Base-by-base conservation (phyloP, 208 protist species). In the Trypanosoma cruzi region DNA sequence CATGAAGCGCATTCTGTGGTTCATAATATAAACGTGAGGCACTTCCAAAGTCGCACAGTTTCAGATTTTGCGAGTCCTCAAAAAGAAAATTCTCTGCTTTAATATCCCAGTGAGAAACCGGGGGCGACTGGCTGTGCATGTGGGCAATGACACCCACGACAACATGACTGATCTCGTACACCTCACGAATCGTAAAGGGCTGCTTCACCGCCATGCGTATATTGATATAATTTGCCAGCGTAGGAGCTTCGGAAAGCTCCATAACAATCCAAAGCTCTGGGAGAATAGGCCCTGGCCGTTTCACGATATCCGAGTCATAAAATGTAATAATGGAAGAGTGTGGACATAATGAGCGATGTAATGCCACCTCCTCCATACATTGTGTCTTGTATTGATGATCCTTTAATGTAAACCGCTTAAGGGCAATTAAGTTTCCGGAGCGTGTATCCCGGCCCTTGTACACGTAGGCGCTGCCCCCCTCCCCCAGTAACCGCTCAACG, bases 21-120 rank as follows among this genome's bases (percentile, higher is more conserved):
- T 86, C 63, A 79, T 93, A 97, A 59, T 84, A 89, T 42, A 71
- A 24, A 13, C 72, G 74, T 0, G 91, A 95, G 14, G 88, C 75
- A 66, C 84, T 94, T 29, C 95, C 96, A 77, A 98, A 98, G 69
- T 99, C 97, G 68, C 96, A 98, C n/a, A 99, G 64, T 59, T 98
- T 99, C 24, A 93, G 86, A 14, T 65, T 52, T 20, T 75, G 79
- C n/a, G 75, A 73, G 7, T 79, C 67, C 1, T 71, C 66, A 36
- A 85, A 90, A n/a, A 98, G 71, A 53, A 98, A 81, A 68, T 98
- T 98, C 31, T 98, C 93, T 10, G 89, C 85, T 66, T 98, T 98
- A 24, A 98, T 81, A 72, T 98, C 95, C 73, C 94, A 91, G 72
- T 99, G 96, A 14, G 93, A 79, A 16, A 98, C 86, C 5, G 96